phyloP scores from a whole-genome alignment of 371 early-diverging fungal species.

The Lichtheimia corymbifera region DNA sequence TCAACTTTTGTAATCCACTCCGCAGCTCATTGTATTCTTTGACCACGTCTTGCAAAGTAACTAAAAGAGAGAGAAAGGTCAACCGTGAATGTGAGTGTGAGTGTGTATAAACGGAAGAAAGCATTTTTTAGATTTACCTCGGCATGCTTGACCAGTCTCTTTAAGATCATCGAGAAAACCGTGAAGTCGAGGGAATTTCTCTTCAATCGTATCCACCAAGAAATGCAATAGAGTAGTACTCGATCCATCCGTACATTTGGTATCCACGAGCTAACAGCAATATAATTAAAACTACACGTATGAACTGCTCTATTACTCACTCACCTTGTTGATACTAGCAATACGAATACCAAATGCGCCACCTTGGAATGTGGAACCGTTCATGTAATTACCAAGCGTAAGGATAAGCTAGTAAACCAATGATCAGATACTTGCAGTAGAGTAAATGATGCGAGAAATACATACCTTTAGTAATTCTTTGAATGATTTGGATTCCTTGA shows the following conservation, averaged over 20 bases:
- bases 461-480: slow-evolving; percentile 57
- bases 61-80: slow-evolving; percentile 21
- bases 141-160: slow-evolving; percentile 74
- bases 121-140: slow-evolving; percentile 51
- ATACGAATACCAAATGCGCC: slow-evolving; percentile 91
- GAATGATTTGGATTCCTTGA: slow-evolving; percentile 56
- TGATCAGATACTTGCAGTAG: not conserved
- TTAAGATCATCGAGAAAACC: slow-evolving; percentile 71
- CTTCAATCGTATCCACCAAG: slow-evolving; percentile 70
- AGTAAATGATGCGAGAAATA: no score
- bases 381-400: slow-evolving; percentile 91
- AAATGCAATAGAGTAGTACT: slow-evolving; percentile 79
- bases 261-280: slow-evolving; percentile 69
- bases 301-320: not conserved
- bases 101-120: not conserved
- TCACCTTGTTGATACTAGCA: slow-evolving; percentile 82
- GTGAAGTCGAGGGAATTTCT: slow-evolving; percentile 66
- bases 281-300: not conserved
- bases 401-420: slow-evolving; percentile 68
- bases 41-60: slow-evolving; percentile 57
- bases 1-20: slow-evolving; percentile 56
- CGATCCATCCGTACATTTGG: slow-evolving; percentile 73
- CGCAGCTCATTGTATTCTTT: slow-evolving; percentile 60
- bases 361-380: slow-evolving; percentile 84
- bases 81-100: not conserved